Percentiles rank a stretch among this genome's conserved stretches.
Evolutionary conservation across 2,329 filamentous ascomycete genomes (phyloP).

Genomic region (Clonostachys chloroleuca): DNA sequence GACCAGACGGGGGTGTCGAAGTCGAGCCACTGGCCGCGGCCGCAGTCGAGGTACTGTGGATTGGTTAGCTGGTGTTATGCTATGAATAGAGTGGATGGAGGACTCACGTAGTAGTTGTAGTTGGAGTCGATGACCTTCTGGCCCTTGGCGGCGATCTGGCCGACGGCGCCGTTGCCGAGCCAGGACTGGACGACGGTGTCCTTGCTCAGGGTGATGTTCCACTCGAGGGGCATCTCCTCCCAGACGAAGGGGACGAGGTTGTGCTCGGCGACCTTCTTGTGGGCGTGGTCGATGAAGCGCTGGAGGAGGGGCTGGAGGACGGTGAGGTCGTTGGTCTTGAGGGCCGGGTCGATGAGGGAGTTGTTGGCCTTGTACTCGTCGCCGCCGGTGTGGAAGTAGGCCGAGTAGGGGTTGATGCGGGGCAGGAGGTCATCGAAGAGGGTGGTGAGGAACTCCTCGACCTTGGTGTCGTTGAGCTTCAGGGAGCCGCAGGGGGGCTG

Average conservation of each 20-base stretch:
- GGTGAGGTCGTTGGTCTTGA: slow-evolving; percentile 58
- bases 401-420: slow-evolving; percentile 61
- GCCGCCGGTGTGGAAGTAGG: slow-evolving; percentile 82
- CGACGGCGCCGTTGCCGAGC: slow-evolving; percentile 61
- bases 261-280: slow-evolving; percentile 56
- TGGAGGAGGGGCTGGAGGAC: slow-evolving; percentile 75
- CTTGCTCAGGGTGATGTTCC: slow-evolving; percentile 68
- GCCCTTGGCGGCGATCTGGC: slow-evolving; percentile 55
- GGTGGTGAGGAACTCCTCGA: slow-evolving; percentile 66
- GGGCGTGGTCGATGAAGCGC: slow-evolving; percentile 67
- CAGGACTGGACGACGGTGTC: slow-evolving; percentile 78
- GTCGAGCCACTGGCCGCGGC: slow-evolving; percentile 74
- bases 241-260: slow-evolving; percentile 75
- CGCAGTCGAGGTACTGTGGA: slow-evolving; percentile 74
- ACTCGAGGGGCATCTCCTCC: slow-evolving; percentile 81
- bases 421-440: slow-evolving; percentile 76
- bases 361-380: slow-evolving; percentile 77
- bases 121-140: slow-evolving; percentile 71
- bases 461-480: slow-evolving; percentile 68
- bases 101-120: slow-evolving; percentile 70
- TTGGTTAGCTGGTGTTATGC: slow-evolving; percentile 9
- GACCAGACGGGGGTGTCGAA: slow-evolving; percentile 51
- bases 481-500: slow-evolving; percentile 66
- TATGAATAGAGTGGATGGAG: not conserved
- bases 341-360: slow-evolving; percentile 63